phyloP scores from a whole-genome alignment of 495 filamentous ascomycete genomes.

The Glarea lozoyensis region DNA sequence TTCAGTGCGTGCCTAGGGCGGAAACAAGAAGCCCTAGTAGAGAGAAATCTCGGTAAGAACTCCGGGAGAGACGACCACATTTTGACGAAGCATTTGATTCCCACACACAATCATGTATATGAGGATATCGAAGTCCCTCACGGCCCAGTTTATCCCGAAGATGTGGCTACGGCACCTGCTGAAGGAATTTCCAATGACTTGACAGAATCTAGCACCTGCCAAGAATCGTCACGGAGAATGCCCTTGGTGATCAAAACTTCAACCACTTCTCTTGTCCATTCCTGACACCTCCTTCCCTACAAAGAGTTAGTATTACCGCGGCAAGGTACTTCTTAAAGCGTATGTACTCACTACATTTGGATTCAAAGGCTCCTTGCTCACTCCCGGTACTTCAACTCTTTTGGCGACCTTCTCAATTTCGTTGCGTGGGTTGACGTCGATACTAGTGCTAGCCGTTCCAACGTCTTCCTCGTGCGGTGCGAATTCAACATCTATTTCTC shows the following conservation, averaged over 20 bases:
- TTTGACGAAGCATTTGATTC: too few species aligned
- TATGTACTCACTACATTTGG: slow-evolving; percentile 2
- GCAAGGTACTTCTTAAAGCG: neutral
- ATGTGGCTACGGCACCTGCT: too few species aligned
- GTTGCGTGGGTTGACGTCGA: slow-evolving; percentile 1
- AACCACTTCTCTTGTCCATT: slow-evolving; percentile 6
- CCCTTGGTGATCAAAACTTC: neutral
- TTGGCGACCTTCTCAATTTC: slow-evolving; percentile 6
- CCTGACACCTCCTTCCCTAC: slow-evolving; percentile 5
- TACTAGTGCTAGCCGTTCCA: neutral
- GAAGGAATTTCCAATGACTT: neutral
- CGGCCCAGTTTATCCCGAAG: too few species aligned
- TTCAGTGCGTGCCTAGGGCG: too few species aligned
- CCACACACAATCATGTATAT: too few species aligned
- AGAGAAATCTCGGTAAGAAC: too few species aligned
- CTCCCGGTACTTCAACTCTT: slow-evolving; percentile 1
- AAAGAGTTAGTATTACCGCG: neutral
- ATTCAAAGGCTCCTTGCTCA: slow-evolving; percentile 7
- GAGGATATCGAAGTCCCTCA: too few species aligned
- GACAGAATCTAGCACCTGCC: neutral
- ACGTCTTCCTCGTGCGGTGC: neutral
- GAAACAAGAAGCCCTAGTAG: too few species aligned
- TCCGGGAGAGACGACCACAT: too few species aligned
- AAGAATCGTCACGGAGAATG: neutral
- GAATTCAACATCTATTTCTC: neutral